A percentile compares a stretch with the other conserved stretches of the same genome.
Evolutionary conservation across 345 rosid genomes (phyloP).

Genomic region (Eucalyptus camaldulensis): DNA sequence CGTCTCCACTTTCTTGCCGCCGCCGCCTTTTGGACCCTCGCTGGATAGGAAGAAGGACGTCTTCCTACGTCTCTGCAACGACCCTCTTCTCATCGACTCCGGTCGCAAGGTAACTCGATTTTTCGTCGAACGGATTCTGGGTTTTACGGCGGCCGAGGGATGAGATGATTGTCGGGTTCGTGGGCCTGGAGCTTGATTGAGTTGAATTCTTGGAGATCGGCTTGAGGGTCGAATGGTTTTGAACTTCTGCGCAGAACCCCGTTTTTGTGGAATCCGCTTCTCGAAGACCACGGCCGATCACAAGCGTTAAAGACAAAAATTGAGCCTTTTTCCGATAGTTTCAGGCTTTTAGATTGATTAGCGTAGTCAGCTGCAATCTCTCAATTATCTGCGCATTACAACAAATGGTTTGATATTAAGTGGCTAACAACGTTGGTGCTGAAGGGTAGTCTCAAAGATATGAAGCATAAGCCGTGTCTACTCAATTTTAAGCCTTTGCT

Average conservation of each 20-base stretch:
- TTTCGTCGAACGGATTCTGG: not conserved
- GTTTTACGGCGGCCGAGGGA: not conserved
- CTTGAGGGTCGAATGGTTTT: not conserved
- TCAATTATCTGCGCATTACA: not conserved
- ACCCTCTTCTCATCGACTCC: conserved; percentile 19
- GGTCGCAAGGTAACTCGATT: conserved; percentile 27
- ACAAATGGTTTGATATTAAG: not conserved
- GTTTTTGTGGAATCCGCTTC: not conserved
- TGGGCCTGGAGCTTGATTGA: not conserved
- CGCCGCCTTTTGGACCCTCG: not conserved
- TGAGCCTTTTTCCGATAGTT: not conserved
- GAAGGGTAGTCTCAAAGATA: not conserved
- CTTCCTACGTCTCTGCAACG: conserved; percentile 23
- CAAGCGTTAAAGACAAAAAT: not conserved
- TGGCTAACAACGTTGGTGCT: not conserved
- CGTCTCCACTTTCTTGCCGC: not conserved
- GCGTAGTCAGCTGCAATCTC: not conserved
- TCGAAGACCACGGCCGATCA: not conserved
- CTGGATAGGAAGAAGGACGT: conserved; percentile 24
- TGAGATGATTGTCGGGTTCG: not conserved
- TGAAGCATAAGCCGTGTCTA: not conserved
- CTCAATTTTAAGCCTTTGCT: not conserved
- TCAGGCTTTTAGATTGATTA: not conserved
- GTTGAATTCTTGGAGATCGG: not conserved
- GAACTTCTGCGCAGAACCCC: not conserved